These are phyloP conservation scores for Talaromyces atroroseus DNA, from an alignment of 2,329 filamentous ascomycete genomes.

Conservation along the genomic window DNA sequence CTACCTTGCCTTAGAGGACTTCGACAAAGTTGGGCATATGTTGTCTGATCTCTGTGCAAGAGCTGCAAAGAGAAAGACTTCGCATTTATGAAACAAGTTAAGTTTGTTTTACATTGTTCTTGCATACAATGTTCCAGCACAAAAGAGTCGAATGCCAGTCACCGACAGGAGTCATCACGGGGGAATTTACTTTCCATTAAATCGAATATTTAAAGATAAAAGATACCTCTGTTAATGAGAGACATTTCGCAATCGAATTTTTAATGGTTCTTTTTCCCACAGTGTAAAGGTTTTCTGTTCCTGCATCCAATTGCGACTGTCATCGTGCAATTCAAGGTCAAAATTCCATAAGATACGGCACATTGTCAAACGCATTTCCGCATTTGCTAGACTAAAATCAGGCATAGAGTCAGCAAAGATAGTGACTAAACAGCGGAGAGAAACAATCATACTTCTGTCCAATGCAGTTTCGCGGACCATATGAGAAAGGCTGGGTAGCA, in stretches of 20 bases:
- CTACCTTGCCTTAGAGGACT: slow-evolving; percentile 73
- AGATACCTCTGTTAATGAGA: background rate
- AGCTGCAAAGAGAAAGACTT: background rate
- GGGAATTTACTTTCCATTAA: background rate
- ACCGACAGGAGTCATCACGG: background rate
- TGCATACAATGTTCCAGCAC: too few species aligned
- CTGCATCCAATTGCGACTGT: background rate
- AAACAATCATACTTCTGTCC: slow-evolving; percentile 42
- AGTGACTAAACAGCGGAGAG: background rate
- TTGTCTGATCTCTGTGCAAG: slow-evolving; percentile 51
- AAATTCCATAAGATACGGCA: slow-evolving; percentile 5
- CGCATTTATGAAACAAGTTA: background rate
- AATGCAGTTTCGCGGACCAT: slow-evolving; percentile 48
- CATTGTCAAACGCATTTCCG: slow-evolving; percentile 3
- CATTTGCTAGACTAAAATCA: slow-evolving; percentile 4
- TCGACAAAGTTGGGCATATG: slow-evolving; percentile 60
- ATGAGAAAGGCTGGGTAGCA: slow-evolving; percentile 45
- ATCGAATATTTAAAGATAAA: background rate
- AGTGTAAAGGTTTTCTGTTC: slow-evolving; percentile 4
- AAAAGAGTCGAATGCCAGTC: background rate
- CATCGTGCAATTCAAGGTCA: slow-evolving; percentile 1
- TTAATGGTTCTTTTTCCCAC: slow-evolving; percentile 2
- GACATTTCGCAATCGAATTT: background rate
- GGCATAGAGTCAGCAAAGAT: background rate
- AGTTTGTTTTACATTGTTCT: background rate